Percentiles rank a stretch among this genome's conserved stretches.
These are phyloP conservation scores for Zymoseptoria passerinii DNA, from an alignment of 2,329 filamentous ascomycete genomes.

Conservation along the genomic window DNA sequence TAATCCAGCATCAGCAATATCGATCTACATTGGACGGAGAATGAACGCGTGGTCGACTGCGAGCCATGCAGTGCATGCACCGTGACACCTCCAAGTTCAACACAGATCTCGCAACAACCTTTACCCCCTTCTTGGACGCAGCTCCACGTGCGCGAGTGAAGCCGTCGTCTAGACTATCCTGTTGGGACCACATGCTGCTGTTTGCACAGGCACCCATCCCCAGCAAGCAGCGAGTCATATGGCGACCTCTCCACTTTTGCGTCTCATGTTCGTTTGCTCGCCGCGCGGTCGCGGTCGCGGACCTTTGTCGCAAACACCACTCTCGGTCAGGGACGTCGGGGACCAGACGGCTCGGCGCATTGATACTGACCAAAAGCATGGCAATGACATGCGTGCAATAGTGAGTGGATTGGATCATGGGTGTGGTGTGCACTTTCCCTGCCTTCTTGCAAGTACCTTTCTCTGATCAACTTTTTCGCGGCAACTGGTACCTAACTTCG, in stretches of 20 bases:
- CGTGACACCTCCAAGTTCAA: neutral
- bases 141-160: neutral
- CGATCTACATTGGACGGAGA: neutral
- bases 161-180: neutral
- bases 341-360: neutral
- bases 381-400: neutral
- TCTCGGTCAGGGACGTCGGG: no score
- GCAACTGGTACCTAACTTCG: neutral
- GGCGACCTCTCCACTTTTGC: neutral
- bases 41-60: neutral
- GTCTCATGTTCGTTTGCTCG: neutral
- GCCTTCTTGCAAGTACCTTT: neutral
- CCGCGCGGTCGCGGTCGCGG: neutral
- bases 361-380: neutral
- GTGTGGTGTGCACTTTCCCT: neutral
- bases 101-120: neutral
- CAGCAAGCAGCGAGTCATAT: neutral
- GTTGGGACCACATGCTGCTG: neutral
- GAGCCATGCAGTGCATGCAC: neutral
- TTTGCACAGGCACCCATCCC: neutral
- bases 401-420: neutral
- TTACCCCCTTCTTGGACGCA: neutral
- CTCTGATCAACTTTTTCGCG: neutral
- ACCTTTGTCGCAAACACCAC: neutral
- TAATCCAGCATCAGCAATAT: neutral